Evolutionary conservation across 345 rosid species (phyloP).

Genomic region (Gynandropsis gynandra): DNA sequence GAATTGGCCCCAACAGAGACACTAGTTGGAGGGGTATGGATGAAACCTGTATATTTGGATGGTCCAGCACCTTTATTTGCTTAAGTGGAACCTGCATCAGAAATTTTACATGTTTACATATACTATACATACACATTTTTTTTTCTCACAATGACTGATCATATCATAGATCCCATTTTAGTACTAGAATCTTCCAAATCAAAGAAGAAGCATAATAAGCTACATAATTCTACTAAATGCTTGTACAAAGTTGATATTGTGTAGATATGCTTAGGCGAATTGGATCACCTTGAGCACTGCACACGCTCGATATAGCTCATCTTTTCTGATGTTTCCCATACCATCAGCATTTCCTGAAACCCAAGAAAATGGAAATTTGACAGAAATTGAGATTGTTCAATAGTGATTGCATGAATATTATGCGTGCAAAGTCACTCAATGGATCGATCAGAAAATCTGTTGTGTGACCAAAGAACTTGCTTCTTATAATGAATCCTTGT

Average conservation of each 20-base stretch:
- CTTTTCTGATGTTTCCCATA: conserved; percentile 54
- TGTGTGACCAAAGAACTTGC: not conserved
- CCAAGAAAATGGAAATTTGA: not conserved
- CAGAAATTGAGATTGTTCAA: not conserved
- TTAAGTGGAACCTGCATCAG: conserved; percentile 46
- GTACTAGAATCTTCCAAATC: too few relatives aligned
- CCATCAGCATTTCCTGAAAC: conserved; percentile 72
- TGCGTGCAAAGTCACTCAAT: not conserved
- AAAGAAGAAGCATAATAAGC: too few relatives aligned
- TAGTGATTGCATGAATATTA: not conserved
- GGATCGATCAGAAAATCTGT: not conserved
- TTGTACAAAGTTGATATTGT: too few relatives aligned
- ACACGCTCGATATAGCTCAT: conserved; percentile 65
- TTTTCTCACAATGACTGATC: conserved; percentile 5
- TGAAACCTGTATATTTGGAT: conserved; percentile 60
- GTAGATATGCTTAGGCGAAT: not conserved
- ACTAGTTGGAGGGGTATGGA: not conserved
- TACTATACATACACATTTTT: conserved; percentile 4
- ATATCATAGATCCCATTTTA: not conserved
- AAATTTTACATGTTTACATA: not conserved
- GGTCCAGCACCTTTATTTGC: conserved; percentile 61
- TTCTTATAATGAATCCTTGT: not conserved
- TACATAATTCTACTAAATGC: too few relatives aligned
- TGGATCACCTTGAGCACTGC: conserved; percentile 51
- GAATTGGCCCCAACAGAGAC: not conserved